phyloP scores from a whole-genome alignment of 2,329 filamentous ascomycete species.

The Fusarium transvaalense region DNA sequence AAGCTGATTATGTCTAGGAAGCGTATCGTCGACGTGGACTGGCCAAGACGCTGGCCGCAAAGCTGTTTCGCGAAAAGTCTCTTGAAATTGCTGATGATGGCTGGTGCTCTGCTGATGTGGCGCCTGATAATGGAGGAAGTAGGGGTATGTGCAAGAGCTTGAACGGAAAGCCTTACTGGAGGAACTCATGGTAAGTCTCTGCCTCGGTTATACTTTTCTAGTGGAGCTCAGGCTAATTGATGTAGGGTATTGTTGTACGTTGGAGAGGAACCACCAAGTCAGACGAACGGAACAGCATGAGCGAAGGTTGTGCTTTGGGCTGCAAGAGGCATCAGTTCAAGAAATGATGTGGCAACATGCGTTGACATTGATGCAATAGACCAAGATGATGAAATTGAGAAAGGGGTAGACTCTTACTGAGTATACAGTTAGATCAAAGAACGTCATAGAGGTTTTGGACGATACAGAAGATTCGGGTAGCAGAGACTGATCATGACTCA shows the following conservation, averaged over 20 bases:
- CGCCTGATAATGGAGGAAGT: slow-evolving; percentile 70
- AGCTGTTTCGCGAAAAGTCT: slow-evolving; percentile 66
- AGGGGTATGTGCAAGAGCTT: slow-evolving; percentile 72
- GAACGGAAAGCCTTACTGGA: slow-evolving; percentile 68
- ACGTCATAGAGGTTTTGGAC: background rate
- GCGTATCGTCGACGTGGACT: slow-evolving; percentile 71
- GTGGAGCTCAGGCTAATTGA: background rate
- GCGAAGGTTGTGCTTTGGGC: background rate
- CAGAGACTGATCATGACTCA: no score
- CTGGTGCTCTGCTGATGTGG: slow-evolving; percentile 74
- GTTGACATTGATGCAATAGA: background rate
- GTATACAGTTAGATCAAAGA: background rate
- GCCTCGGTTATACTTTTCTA: background rate
- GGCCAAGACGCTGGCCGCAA: slow-evolving; percentile 71
- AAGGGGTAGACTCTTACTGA: background rate
- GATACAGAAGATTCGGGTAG: background rate
- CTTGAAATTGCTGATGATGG: slow-evolving; percentile 60
- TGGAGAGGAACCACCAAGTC: slow-evolving; percentile 13
- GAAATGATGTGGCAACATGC: background rate
- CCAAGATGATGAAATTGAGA: background rate
- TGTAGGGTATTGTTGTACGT: slow-evolving; percentile 42
- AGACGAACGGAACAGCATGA: slow-evolving; percentile 5
- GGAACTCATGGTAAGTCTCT: slow-evolving; percentile 68
- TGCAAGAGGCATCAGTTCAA: background rate
- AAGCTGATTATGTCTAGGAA: slow-evolving; percentile 51